phyloP scores from a whole-genome alignment of 208 protist species.

The Wallacemonas sp. region DNA sequence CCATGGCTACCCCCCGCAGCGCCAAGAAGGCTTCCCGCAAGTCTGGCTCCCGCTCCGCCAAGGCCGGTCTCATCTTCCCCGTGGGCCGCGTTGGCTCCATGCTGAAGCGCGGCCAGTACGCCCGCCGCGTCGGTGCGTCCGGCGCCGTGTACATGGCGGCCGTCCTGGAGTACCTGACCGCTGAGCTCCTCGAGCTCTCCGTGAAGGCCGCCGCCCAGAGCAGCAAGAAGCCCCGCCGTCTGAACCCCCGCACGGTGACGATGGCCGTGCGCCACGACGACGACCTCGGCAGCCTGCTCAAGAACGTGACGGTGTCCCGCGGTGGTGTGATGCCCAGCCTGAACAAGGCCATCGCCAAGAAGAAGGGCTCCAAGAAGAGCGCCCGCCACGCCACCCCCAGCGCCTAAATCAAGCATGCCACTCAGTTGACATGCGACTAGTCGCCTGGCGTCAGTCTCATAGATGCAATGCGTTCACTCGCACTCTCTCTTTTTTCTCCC shows the following conservation, averaged over 20 bases:
- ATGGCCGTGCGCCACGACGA: constrained; percentile 84
- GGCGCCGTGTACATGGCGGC: constrained; percentile 99
- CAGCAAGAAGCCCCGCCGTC: constrained; percentile 68
- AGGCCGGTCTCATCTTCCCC: constrained; percentile 98
- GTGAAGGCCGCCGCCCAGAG: constrained; percentile 75
- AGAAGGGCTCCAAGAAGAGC: constrained; percentile 75
- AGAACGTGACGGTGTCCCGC: constrained; percentile 79
- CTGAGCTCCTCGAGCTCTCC: constrained; percentile 85
- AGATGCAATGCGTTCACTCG: not conserved
- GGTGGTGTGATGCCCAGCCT: constrained; percentile 84
- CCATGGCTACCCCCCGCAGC: constrained; percentile 68
- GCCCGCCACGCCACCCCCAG: constrained; percentile 48
- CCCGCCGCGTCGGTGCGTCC: constrained; percentile 95
- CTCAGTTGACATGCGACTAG: too few species aligned
- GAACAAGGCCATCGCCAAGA: constrained; percentile 80
- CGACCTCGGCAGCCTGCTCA: constrained; percentile 61
- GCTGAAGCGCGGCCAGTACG: constrained; percentile 96
- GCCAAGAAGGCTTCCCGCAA: constrained; percentile 83
- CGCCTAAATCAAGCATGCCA: constrained; percentile 33
- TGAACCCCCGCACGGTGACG: constrained; percentile 75
- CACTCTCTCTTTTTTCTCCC: not conserved
- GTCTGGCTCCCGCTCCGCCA: constrained; percentile 87
- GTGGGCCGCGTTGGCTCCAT: constrained; percentile 97
- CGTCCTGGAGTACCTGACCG: constrained; percentile 98
- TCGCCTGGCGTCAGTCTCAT: too few species aligned